These are phyloP conservation scores for Lasiodiplodia gonubiensis DNA, from an alignment of 2,329 filamentous ascomycete species.

Conservation along the genomic window DNA sequence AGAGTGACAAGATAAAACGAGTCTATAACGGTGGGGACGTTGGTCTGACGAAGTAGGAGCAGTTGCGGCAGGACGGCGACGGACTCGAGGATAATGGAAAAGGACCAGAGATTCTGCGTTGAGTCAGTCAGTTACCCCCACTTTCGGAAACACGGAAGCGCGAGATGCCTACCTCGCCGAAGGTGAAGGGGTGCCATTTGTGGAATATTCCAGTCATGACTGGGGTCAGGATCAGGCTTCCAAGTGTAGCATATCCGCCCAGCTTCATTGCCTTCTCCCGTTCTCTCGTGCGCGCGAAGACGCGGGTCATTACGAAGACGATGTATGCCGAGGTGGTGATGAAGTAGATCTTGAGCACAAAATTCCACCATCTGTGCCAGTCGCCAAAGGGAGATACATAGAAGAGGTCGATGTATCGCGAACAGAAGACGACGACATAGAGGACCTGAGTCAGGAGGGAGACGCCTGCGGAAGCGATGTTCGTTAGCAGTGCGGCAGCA, in stretches of 20 bases:
- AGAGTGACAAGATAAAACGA: conserved; percentile 92
- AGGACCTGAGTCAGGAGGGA: conserved; percentile 90
- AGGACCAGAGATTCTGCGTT: conserved; percentile 77
- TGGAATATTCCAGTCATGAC: conserved; percentile 74
- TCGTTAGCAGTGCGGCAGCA: background rate
- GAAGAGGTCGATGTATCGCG: conserved; percentile 87
- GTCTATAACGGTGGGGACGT: conserved; percentile 92
- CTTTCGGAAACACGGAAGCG: background rate
- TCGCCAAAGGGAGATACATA: conserved; percentile 46
- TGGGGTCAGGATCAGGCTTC: conserved; percentile 71
- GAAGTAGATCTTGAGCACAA: conserved; percentile 88
- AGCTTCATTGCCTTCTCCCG: conserved; percentile 93
- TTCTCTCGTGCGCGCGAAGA: conserved; percentile 87
- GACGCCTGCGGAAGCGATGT: conserved; percentile 62
- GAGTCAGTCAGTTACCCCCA: background rate
- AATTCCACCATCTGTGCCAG: conserved; percentile 59
- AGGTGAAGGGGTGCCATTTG: conserved; percentile 33
- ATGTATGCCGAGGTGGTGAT: conserved; percentile 84
- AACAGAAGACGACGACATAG: conserved; percentile 84
- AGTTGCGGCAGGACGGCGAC: conserved; percentile 90
- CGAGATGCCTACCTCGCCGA: conserved; percentile 28
- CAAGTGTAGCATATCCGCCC: conserved; percentile 70
- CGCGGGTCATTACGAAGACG: conserved; percentile 82
- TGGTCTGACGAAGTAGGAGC: conserved; percentile 90
- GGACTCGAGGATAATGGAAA: conserved; percentile 90